Evolutionary conservation across 164 flowering plant genomes (phyloP), one percentile per base, ranked within the genome.

Genomic region (Annona squamosa): DNA sequence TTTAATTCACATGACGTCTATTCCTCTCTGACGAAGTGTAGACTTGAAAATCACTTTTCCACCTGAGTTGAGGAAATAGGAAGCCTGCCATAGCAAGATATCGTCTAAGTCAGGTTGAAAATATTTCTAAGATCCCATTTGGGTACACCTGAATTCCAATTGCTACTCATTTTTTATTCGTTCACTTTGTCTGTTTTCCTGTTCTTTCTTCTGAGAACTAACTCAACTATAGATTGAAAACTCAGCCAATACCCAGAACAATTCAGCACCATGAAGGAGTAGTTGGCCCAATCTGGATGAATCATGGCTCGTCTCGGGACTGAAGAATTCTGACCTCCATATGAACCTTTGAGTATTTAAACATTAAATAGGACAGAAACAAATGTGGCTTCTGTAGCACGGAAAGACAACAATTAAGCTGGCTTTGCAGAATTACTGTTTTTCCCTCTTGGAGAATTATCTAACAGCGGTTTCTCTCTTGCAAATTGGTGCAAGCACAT

Each of bases 11-110:
- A 88, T 80, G 71, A 69, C 80, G 68, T 79, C 87, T 68, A 43
- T 84, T 6, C 91, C 90, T 63, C 77, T 71, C 65, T 82, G 88
- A 57, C 76, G 82, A 71, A 85, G 74, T 52, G 72, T 78, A 63
- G 63, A 65, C 73, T 67, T 79, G 70, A 77, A 72, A 46, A 77
- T 77, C 42, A 85, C 79, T 62, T 82, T 77, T 66, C 86, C 84
- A 2, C 63, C 76, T 12, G 81, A 75, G 77, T 74, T 78, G 26
- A 88, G 84, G 69, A 72, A 84, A 77, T 85, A 88, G 6, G 90
- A 82, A 65, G 76, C 83, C 91, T 90, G 87, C 76, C 67, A 81
- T 16, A 9, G 45, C 69, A 75, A 18, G 42, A 75, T 6, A 72
- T 42, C 5, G 37, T 48, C 2, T 61, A 63, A 48, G 56, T 63